phyloP scores from a whole-genome alignment of 176 grass and related monocot species.

The Oryza glaberrima region DNA sequence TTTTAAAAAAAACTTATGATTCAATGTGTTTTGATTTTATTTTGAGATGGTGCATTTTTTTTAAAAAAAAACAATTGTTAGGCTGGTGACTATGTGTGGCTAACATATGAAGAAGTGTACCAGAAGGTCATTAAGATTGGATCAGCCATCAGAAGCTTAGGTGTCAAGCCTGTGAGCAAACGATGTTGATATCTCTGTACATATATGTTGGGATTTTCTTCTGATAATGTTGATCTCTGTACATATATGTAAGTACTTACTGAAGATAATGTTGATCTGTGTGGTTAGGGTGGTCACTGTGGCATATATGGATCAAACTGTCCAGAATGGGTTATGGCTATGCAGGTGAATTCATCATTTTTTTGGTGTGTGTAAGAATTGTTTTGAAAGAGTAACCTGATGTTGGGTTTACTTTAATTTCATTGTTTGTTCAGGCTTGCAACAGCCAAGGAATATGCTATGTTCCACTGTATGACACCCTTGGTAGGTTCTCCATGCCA shows the following conservation, averaged over 20 bases:
- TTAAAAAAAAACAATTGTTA: constrained; percentile 21
- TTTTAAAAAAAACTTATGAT: not conserved
- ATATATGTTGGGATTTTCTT: not conserved
- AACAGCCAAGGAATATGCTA: constrained; percentile 88
- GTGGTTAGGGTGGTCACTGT: constrained; percentile 73
- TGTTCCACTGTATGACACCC: constrained; percentile 92
- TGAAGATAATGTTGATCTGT: constrained; percentile 29
- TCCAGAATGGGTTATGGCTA: constrained; percentile 94
- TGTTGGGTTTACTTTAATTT: not conserved
- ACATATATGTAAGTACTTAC: not conserved
- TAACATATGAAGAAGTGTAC: constrained; percentile 82
- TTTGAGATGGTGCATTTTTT: not conserved
- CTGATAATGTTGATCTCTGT: no score
- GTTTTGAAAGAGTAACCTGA: not conserved
- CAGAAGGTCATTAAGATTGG: constrained; percentile 62
- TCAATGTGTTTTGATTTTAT: not conserved
- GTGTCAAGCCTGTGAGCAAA: constrained; percentile 59
- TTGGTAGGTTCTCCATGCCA: constrained; percentile 54
- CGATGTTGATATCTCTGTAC: not conserved
- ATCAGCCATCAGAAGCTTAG: constrained; percentile 55
- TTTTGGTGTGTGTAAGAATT: not conserved
- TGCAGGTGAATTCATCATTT: constrained; percentile 65
- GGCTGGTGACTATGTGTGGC: constrained; percentile 76
- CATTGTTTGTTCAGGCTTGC: constrained; percentile 67
- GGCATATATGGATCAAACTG: constrained; percentile 97